Conservation (phyloP, 495 filamentous ascomycete genomes). For the Polyplosphaeria fusca region DNA sequence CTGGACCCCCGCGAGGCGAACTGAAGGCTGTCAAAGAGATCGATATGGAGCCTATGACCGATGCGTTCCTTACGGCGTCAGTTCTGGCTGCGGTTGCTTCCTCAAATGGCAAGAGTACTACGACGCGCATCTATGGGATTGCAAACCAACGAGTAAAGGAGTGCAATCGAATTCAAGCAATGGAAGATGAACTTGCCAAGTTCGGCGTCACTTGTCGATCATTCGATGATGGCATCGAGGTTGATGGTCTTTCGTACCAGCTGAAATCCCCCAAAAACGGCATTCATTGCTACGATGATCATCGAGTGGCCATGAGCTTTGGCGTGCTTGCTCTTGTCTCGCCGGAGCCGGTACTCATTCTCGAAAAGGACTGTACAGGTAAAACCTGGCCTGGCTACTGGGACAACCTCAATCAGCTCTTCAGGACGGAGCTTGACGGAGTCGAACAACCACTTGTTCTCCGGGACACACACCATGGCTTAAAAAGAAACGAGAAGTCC, state of each 20-base stretch:
- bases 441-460: slow-evolving; percentile 48
- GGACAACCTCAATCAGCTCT: slow-evolving; percentile 77
- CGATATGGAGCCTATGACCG: slow-evolving; percentile 99
- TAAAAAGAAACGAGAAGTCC: slow-evolving; percentile 52
- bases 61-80: slow-evolving; percentile 93
- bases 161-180: slow-evolving; percentile 93
- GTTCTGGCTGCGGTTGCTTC: slow-evolving; percentile 90
- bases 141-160: slow-evolving; percentile 99
- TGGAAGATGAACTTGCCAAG: slow-evolving; percentile 95
- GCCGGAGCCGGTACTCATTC: slow-evolving; percentile 72
- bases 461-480: slow-evolving; percentile 41
- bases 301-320: slow-evolving; percentile 97
- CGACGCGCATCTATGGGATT: slow-evolving; percentile 86
- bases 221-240: slow-evolving; percentile 81
- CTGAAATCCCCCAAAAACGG: slow-evolving; percentile 53
- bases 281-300: slow-evolving; percentile 94
- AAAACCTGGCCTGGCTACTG: slow-evolving; percentile 99
- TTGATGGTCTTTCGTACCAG: slow-evolving; percentile 39
- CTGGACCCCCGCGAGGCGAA: slow-evolving; percentile 70
- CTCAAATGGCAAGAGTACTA: slow-evolving; percentile 48
- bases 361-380: slow-evolving; percentile 86
- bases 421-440: slow-evolving; percentile 70
- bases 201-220: slow-evolving; percentile 87
- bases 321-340: slow-evolving; percentile 78
- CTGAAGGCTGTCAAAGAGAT: slow-evolving; percentile 71